Percentiles rank a stretch among this genome's conserved stretches.
These are phyloP conservation scores for Geranomyces variabilis DNA, from an alignment of 192 early-diverging fungal species.

Conservation along the genomic window DNA sequence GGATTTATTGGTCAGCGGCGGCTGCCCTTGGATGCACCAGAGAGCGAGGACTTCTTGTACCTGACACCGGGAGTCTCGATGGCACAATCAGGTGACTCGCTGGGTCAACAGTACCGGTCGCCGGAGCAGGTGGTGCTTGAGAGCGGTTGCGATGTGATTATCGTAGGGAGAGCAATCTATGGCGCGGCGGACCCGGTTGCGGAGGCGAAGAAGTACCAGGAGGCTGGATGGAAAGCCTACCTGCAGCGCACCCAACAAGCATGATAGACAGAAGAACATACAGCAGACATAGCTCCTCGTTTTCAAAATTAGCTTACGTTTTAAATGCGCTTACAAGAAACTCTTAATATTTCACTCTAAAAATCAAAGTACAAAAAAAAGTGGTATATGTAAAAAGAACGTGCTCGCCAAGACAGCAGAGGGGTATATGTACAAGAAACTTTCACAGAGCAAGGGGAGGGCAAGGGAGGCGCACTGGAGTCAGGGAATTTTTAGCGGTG, in stretches of 20 bases:
- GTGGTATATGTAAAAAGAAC: too few relatives aligned
- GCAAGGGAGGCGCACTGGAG: too few relatives aligned
- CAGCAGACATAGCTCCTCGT: too few relatives aligned
- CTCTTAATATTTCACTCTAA: too few relatives aligned
- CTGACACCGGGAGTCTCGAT: conserved; percentile 96
- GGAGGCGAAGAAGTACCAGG: conserved; percentile 77
- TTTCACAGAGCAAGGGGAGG: too few relatives aligned
- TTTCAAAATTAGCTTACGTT: too few relatives aligned
- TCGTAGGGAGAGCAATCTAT: conserved; percentile 98
- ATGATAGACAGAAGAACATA: too few relatives aligned
- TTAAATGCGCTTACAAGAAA: too few relatives aligned
- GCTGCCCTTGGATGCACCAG: conserved; percentile 51
- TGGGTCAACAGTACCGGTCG: conserved; percentile 96
- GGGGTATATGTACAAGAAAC: too few relatives aligned
- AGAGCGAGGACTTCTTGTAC: conserved; percentile 84
- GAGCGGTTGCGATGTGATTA: conserved; percentile 92
- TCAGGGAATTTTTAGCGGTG: too few relatives aligned
- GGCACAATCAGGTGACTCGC: conserved; percentile 76
- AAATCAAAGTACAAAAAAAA: too few relatives aligned
- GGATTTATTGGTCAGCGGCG: conserved; percentile 88
- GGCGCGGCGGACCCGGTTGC: conserved; percentile 71
- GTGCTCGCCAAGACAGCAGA: too few relatives aligned
- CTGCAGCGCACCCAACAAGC: conserved; percentile 44
- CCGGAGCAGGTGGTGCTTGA: conserved; percentile 84
- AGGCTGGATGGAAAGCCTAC: conserved; percentile 97